A percentile compares a stretch with the other conserved stretches of the same genome.
phyloP scores from a whole-genome alignment of 352 stramenopile species.

The Thraustochytrium aureum region DNA sequence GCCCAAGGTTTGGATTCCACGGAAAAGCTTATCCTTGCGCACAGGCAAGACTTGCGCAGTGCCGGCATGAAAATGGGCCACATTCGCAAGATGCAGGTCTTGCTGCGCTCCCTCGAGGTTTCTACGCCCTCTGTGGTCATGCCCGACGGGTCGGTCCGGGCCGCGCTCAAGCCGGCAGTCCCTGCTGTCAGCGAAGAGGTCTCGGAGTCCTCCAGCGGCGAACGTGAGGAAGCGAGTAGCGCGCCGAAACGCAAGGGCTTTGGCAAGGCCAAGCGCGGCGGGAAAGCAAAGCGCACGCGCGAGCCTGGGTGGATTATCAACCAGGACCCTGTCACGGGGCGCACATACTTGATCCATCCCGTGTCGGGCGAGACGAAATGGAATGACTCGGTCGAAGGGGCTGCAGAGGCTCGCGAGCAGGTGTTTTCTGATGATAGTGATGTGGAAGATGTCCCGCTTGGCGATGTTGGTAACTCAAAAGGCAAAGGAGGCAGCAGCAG shows the following conservation, averaged over 20 bases:
- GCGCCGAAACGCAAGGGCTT: background rate
- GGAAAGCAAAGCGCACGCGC: background rate
- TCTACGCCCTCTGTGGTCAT: constrained; percentile 9
- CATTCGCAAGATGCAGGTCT: constrained; percentile 31
- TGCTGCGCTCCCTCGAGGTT: background rate
- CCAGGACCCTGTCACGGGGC: background rate
- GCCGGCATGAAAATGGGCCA: constrained; percentile 17
- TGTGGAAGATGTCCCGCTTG: too few species aligned
- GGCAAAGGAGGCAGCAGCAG: too few species aligned
- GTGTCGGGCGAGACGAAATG: constrained; percentile 44
- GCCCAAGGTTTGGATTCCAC: constrained; percentile 43
- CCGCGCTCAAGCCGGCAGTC: background rate
- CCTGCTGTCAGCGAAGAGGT: background rate
- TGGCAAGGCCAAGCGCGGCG: background rate
- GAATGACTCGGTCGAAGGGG: constrained; percentile 13
- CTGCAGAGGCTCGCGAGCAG: background rate
- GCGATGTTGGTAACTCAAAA: too few species aligned
- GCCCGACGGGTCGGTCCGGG: background rate
- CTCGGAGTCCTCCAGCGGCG: background rate
- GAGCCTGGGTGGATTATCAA: constrained; percentile 23
- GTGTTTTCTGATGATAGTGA: background rate
- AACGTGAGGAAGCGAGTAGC: background rate
- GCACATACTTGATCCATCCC: constrained; percentile 45
- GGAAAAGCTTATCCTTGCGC: constrained; percentile 46
- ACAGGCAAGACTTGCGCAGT: background rate